Base-by-base conservation (phyloP, 805 yeast genomes). In the Candida stauntonica region DNA sequence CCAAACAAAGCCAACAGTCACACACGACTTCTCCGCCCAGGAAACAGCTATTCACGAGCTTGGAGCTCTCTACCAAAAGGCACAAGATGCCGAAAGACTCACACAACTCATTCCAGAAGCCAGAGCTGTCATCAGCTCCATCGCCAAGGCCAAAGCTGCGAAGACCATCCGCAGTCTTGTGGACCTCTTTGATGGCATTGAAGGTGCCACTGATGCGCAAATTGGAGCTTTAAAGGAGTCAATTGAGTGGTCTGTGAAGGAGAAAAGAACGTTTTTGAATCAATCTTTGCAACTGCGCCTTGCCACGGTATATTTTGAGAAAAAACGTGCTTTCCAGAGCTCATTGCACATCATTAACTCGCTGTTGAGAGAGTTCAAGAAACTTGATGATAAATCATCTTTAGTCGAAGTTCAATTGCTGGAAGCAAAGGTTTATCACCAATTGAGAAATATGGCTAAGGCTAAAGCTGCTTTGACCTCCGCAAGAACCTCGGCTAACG, bases 401-500 rank as follows among this genome's bases (percentile, higher is more conserved):
- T 74, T 93, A 38, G 96, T 93, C 12, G 99, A 93, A 61, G 96
- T 93, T 26, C 98, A 93, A 64, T 68, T 93, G 48, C 74, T 93
- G 47, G 98, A 93, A 61, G 74, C 93, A 16, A 82, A 87, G 56
- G 87, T 86, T 29, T 93, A 83, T 61, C 96, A 89, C 61, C 88
- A 95, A 19, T 70, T 93, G 53, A 77, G 96, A 60, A 93, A 93
- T 61, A 73, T 86, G 54, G 84, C 96, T 5, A 93, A 91, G 65
- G 77, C 96, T 5, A 78, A 86, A 54, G 97, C 98, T 7, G 81
- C 96, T 3, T 71, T 93, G 52, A 88, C 98, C 2, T 81, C 95
- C 33, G 96, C 99, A 2, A 77, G 98, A 62, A 93, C 99, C 0
- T 83, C 95, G 3, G 99, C 99, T n/a, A 94, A 93, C 61, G 76